Conservation (phyloP, 164 flowering plant species). For the Macadamia tetraphylla region DNA sequence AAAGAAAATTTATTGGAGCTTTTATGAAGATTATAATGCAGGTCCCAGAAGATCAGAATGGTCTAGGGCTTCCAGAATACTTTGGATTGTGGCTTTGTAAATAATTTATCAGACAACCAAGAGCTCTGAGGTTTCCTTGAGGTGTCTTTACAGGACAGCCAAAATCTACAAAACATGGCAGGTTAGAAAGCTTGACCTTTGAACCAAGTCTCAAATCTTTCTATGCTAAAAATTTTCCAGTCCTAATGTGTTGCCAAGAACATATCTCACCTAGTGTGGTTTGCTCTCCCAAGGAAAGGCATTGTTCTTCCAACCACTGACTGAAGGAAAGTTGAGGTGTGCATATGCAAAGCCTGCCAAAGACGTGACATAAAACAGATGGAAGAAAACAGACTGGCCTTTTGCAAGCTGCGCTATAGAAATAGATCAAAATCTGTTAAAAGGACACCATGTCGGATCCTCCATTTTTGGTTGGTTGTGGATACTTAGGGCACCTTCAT, state of each 20-base stretch:
- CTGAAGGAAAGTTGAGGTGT: background rate
- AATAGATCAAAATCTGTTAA: too few relatives aligned
- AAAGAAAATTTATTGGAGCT: background rate
- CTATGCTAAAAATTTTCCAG: background rate
- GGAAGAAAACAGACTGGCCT: background rate
- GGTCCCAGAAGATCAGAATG: background rate
- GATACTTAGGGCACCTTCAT: too few relatives aligned
- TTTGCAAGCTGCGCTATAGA: background rate
- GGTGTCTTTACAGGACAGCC: background rate
- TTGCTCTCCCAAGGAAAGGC: background rate
- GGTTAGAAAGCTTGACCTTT: background rate
- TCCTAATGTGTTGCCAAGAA: background rate
- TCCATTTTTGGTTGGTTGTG: too few relatives aligned
- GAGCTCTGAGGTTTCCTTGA: background rate
- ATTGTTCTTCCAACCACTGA: background rate
- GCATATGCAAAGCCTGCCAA: background rate
- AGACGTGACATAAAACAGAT: background rate
- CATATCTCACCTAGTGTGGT: background rate
- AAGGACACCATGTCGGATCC: too few relatives aligned
- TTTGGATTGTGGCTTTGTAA: background rate
- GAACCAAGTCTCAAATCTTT: background rate
- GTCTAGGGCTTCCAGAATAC: background rate
- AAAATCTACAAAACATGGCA: background rate
- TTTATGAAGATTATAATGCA: background rate
- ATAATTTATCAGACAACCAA: background rate